Evolutionary conservation across 257 asterid species (phyloP), one percentile per base, ranked within the genome.

Genomic region (Solanum arcanum): DNA sequence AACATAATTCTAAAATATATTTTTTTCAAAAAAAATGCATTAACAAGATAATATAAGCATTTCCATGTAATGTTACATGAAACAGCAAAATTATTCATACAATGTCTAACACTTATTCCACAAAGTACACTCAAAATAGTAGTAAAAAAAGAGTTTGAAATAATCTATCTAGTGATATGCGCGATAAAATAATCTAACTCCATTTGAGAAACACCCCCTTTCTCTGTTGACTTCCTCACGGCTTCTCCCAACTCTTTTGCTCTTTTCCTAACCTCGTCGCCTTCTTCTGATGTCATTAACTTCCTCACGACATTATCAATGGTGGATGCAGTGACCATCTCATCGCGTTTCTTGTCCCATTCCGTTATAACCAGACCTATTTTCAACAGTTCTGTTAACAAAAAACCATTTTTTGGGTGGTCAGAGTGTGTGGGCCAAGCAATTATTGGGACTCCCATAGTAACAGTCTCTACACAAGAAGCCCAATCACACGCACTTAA

Each of bases 241-340:
- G 52, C 85, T 14, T 21, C 39, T 18, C 92, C 92, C 4, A 94
- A 9, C 46, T 91, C 92, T 33, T 41, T 35, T 7, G 92, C 93
- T 89, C 87, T 91, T 78, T 75, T 88, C 84, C 93, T 89, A 1
- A 93, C 64, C 68, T 69, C 87, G 0, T 52, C 81, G 5, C 97
- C 94, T 88, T 91, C 92, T 15, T 80, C 84, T 2, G 91, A 87
- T 6, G 27, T 91, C 94, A 94, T 91, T 78, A 93, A 68, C 86
- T 44, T 90, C 35, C 83, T 89, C 44, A 92, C 94, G 35, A 33
- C 93, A 4, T 41, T 49, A 23, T 73, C 91, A 6, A 93, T 73
- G 3, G 52, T 20, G 0, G 60, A 70, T 9, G 91, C 69, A 49
- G n/a, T 86, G 59, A 92, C 90, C 10, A 89, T 5, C 81, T 90